Conservation (phyloP, 495 filamentous ascomycete species). For the Penicillium atrosanguineum region DNA sequence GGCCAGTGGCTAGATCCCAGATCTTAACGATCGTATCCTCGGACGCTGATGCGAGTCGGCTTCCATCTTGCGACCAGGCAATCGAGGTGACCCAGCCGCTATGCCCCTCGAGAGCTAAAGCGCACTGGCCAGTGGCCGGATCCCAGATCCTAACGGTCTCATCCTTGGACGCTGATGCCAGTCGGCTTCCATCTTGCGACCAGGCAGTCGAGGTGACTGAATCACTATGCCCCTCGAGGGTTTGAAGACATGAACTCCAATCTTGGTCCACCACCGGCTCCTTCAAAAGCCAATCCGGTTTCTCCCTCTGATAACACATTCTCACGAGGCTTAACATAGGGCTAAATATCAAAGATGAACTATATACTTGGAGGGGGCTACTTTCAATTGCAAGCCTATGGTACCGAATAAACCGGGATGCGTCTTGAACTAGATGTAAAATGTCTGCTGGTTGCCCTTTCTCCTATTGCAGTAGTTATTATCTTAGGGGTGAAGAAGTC, state of each 20-base stretch:
- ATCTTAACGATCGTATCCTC: conserved; percentile 7
- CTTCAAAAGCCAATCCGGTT: conserved; percentile 12
- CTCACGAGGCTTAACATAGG: conserved; percentile 23
- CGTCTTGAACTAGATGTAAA: conserved; percentile 26
- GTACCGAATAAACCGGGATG: conserved; percentile 26
- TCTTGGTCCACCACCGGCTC: conserved; percentile 12
- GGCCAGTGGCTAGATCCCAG: conserved; percentile 7
- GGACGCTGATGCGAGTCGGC: conserved; percentile 7
- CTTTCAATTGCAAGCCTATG: conserved; percentile 24
- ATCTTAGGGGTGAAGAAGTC: background rate
- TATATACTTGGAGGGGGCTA: conserved; percentile 31
- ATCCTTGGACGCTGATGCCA: background rate
- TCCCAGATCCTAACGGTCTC: conserved; percentile 5
- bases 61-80: conserved; percentile 4
- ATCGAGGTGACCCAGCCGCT: background rate
- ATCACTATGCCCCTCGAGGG: conserved; percentile 4
- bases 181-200: conserved; percentile 1
- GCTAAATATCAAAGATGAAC: conserved; percentile 28
- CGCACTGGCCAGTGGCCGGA: background rate
- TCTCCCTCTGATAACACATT: conserved; percentile 14
- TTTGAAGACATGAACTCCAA: conserved; percentile 17
- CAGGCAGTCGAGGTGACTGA: background rate
- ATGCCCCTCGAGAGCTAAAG: background rate
- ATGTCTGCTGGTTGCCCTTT: background rate
- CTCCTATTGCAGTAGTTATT: background rate